phyloP scores from a whole-genome alignment of 2,329 filamentous ascomycete genomes.

The Aurifilum marmelostoma region DNA sequence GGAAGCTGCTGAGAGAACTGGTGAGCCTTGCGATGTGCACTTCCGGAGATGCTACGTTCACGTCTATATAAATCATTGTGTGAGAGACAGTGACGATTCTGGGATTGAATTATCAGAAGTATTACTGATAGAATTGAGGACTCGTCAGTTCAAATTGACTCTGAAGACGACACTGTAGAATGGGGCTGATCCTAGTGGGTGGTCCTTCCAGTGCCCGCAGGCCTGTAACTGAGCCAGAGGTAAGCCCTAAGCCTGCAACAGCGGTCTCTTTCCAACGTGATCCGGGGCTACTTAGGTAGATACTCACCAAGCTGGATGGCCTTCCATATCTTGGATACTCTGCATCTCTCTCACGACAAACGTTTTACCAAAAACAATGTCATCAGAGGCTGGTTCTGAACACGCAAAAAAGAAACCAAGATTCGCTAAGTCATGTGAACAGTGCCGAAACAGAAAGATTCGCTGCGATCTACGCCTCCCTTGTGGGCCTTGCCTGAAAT shows the following conservation, averaged over 20 bases:
- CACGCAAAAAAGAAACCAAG: constrained; percentile 2
- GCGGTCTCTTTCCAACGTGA: too few species aligned
- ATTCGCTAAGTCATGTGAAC: constrained; percentile 18
- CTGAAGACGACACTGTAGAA: too few species aligned
- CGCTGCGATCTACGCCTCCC: constrained; percentile 16
- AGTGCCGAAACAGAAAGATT: constrained; percentile 17
- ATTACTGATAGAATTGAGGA: background rate
- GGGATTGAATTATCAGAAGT: background rate
- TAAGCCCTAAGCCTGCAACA: background rate
- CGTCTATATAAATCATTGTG: too few species aligned
- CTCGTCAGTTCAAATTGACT: too few species aligned
- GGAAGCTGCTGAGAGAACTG: too few species aligned
- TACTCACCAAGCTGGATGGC: background rate
- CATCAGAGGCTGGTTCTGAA: background rate
- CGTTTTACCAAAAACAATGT: background rate
- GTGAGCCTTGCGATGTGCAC: too few species aligned
- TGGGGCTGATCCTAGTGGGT: background rate
- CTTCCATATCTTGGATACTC: background rate
- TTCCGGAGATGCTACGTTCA: too few species aligned
- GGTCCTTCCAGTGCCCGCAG: too few species aligned
- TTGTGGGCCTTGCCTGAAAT: constrained; percentile 15
- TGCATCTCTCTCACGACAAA: background rate
- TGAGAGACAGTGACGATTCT: background rate
- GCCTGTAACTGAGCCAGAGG: too few species aligned
- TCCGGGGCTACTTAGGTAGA: too few species aligned